Evolutionary conservation across 2,329 filamentous ascomycete species (phyloP).

Genomic region (Fusarium foetens): DNA sequence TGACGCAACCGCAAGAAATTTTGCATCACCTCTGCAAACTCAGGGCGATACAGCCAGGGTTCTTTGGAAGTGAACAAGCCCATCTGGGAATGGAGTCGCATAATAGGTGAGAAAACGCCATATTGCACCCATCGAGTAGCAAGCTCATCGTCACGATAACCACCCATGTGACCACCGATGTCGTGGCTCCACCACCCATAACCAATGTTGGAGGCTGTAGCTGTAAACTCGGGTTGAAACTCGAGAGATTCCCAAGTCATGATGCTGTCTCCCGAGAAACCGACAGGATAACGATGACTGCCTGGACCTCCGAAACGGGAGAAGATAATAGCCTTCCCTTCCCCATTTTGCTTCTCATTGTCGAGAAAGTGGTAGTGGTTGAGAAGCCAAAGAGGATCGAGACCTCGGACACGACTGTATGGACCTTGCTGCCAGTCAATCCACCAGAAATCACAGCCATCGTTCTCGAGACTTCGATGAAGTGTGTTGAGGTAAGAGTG

Average conservation of each 20-base stretch:
- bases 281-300: conserved; percentile 71
- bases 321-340: conserved; percentile 61
- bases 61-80: conserved; percentile 69
- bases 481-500: conserved; percentile 68
- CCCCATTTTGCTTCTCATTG: conserved; percentile 48
- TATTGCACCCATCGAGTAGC: conserved; percentile 70
- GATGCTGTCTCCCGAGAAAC: conserved; percentile 71
- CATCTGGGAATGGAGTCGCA: conserved; percentile 69
- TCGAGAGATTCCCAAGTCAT: conserved; percentile 68
- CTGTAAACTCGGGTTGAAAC: conserved; percentile 75
- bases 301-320: conserved; percentile 71
- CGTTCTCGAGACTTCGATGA: conserved; percentile 63
- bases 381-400: conserved; percentile 72
- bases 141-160: conserved; percentile 67
- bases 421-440: conserved; percentile 74
- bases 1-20: conserved; percentile 65
- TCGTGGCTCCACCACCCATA: conserved; percentile 77
- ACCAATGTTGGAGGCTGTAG: conserved; percentile 72
- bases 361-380: conserved; percentile 73
- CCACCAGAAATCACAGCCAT: conserved; percentile 73
- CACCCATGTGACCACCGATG: conserved; percentile 71
- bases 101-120: conserved; percentile 69
- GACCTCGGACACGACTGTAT: conserved; percentile 61
- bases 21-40: conserved; percentile 58
- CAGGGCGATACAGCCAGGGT: conserved; percentile 66